phyloP scores from a whole-genome alignment of 2,329 filamentous ascomycete species.

The Hypoxylon sp. region DNA sequence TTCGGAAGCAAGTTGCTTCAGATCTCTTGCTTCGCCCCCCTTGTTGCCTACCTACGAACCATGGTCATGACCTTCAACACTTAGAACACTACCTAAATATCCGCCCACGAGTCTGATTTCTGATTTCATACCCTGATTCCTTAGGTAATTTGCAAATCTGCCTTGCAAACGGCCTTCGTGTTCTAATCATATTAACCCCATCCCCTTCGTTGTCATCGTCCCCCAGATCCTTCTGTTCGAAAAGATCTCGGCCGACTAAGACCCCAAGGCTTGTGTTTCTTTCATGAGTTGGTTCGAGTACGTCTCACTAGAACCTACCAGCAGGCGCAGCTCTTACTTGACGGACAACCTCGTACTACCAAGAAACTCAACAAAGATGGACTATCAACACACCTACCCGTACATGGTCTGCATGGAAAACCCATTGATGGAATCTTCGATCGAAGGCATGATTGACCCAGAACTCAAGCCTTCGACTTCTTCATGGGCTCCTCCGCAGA shows the following conservation, averaged over 20 bases:
- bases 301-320: constrained; percentile 8
- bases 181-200: constrained; percentile 23
- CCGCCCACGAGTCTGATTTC: constrained; percentile 34
- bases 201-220: constrained; percentile 23
- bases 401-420: constrained; percentile 36
- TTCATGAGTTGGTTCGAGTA: constrained; percentile 12
- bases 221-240: constrained; percentile 18
- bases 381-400: constrained; percentile 34
- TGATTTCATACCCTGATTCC: constrained; percentile 20
- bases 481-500: constrained; percentile 42
- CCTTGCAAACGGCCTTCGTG: constrained; percentile 18
- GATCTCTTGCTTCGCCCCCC: constrained; percentile 36
- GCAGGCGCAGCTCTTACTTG: constrained; percentile 5
- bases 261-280: constrained; percentile 17
- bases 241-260: constrained; percentile 25
- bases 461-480: constrained; percentile 43
- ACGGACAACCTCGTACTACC: not conserved
- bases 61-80: constrained; percentile 24
- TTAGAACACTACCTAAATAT: constrained; percentile 30
- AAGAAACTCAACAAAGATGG: constrained; percentile 30
- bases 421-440: constrained; percentile 28
- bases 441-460: constrained; percentile 45
- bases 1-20: constrained; percentile 39
- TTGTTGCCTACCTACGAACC: constrained; percentile 39
- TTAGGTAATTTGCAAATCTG: constrained; percentile 25